These are phyloP conservation scores for Mortierella sp. DNA, from an alignment of 371 early-diverging fungal species.

Conservation along the genomic window DNA sequence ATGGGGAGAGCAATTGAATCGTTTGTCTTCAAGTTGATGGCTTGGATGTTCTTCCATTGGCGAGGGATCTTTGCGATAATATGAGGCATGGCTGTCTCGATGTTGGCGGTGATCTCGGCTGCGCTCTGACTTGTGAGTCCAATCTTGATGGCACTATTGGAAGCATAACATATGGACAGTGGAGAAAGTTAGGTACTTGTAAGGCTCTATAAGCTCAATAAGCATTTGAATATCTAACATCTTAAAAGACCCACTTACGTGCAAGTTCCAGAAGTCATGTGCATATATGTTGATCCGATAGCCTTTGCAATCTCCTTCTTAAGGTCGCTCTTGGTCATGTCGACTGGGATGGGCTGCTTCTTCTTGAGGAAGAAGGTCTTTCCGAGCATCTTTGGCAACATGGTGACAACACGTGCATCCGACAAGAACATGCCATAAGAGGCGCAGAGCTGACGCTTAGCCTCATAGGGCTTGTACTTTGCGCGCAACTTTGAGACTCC, in stretches of 20 bases:
- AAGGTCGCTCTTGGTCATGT: slow-evolving; percentile 73
- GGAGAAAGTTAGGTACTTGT: neutral
- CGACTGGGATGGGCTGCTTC: slow-evolving; percentile 90
- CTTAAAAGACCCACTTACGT: slow-evolving; percentile 56
- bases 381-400: slow-evolving; percentile 87
- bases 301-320: slow-evolving; percentile 80
- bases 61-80: slow-evolving; percentile 77
- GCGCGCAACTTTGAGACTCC: slow-evolving; percentile 81
- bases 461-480: slow-evolving; percentile 83
- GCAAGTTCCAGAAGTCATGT: slow-evolving; percentile 77
- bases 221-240: too few species aligned
- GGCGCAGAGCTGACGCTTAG: slow-evolving; percentile 77
- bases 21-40: slow-evolving; percentile 84
- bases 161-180: too few species aligned
- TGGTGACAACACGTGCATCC: slow-evolving; percentile 81
- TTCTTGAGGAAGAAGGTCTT: slow-evolving; percentile 89
- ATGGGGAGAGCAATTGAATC: slow-evolving; percentile 87
- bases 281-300: slow-evolving; percentile 82
- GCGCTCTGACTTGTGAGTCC: slow-evolving; percentile 73
- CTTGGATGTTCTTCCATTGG: slow-evolving; percentile 82
- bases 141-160: slow-evolving; percentile 74
- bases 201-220: neutral
- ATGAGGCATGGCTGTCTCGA: slow-evolving; percentile 68
- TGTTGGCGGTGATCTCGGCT: slow-evolving; percentile 81
- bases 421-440: slow-evolving; percentile 88